phyloP scores from a whole-genome alignment of 495 filamentous ascomycete genomes.

The Parathielavia hyrcaniae region DNA sequence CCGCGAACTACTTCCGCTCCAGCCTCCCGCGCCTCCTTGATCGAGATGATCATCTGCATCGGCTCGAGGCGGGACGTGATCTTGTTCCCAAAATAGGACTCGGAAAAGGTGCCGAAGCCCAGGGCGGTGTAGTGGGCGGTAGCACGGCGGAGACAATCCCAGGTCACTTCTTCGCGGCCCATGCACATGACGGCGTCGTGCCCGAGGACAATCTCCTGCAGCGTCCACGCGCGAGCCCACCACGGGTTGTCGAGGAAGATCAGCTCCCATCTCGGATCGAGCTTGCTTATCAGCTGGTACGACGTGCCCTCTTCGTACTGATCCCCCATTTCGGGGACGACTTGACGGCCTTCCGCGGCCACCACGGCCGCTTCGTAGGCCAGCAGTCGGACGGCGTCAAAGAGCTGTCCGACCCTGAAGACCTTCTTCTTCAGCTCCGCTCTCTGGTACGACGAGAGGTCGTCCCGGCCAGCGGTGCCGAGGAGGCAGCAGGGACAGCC shows the following conservation, averaged over 20 bases:
- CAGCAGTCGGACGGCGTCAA: neutral
- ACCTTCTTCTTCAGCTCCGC: neutral
- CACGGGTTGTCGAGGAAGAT: neutral
- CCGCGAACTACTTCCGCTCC: neutral
- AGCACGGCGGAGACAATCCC: neutral
- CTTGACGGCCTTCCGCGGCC: neutral
- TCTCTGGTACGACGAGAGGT: neutral
- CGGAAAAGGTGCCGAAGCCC: neutral
- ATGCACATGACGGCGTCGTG: neutral
- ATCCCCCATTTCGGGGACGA: neutral
- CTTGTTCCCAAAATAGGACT: neutral
- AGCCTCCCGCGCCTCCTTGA: neutral
- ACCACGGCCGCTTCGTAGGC: neutral
- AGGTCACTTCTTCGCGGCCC: neutral
- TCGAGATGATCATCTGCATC: neutral
- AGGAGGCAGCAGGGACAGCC: neutral
- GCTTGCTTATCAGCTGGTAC: neutral
- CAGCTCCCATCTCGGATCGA: neutral
- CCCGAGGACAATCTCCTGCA: neutral
- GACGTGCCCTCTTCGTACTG: neutral
- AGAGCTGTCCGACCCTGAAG: neutral
- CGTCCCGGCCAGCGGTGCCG: neutral
- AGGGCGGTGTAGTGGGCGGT: neutral
- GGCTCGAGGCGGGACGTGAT: neutral
- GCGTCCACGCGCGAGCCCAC: neutral